Percentiles rank a stretch among this genome's conserved stretches.
Conservation (phyloP, 202 grass and related monocot genomes). For the Panicum virgatum region DNA sequence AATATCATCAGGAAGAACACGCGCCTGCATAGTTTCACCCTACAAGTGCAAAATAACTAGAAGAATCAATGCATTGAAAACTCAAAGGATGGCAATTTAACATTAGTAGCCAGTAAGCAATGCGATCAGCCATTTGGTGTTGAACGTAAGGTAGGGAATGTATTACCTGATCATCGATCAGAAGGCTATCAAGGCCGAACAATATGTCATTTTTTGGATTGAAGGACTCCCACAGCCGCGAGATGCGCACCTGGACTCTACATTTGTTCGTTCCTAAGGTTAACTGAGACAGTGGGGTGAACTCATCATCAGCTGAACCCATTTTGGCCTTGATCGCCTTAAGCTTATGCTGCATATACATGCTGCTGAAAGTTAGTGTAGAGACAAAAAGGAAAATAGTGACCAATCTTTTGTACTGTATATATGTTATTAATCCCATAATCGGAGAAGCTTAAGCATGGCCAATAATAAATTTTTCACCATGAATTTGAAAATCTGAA, state of each 20-base stretch:
- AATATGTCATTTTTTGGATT: background rate
- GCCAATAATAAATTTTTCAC: background rate
- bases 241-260: slow-evolving; percentile 24
- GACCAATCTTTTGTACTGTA: background rate
- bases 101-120: background rate
- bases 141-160: background rate
- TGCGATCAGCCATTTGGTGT: background rate
- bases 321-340: background rate
- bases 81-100: background rate
- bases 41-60: background rate
- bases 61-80: slow-evolving; percentile 13
- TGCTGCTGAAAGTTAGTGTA: background rate
- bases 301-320: slow-evolving; percentile 28
- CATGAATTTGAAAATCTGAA: background rate
- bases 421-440: background rate
- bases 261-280: background rate
- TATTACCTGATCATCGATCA: slow-evolving; percentile 26
- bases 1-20: background rate
- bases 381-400: background rate
- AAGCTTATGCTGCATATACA: slow-evolving; percentile 2
- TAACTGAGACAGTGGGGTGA: slow-evolving; percentile 30
- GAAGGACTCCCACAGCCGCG: slow-evolving; percentile 29
- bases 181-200: slow-evolving; percentile 17
- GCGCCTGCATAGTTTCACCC: slow-evolving; percentile 39
- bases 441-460: slow-evolving; percentile 10